Evolutionary conservation across 441 rosid genomes (phyloP), one percentile per base, ranked within the genome.

Genomic region (Populus trichocarpa): DNA sequence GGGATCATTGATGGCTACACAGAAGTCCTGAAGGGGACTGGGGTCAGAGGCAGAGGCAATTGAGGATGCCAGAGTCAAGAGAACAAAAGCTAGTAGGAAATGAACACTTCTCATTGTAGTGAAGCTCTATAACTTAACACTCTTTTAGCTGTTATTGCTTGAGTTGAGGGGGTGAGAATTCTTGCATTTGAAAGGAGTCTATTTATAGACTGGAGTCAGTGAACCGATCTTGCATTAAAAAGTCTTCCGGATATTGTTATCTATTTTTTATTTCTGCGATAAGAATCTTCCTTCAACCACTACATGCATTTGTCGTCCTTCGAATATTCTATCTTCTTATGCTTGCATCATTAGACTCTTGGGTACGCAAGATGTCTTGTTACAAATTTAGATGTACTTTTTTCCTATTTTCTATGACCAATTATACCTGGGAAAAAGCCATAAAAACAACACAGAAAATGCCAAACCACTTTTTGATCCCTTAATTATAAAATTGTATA

Each of bases 1-100:
- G 25, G 71, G 71, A 36, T 33, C 22, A 69, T 69, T n/a, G 42
- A 32, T n/a, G 42, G 71, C 71, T 30, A 32, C 42, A 4, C 71
- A 69, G n/a, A 69, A 69, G 71, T 69, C 71, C 71, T 69, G 71
- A 69, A 69, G 71, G 2, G 71, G 25, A 8, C 42, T 32, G n/a
- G 71, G 71, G 36, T 69, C 71, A 33, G 0, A 6, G 42, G 71
- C 71, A 30, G 18, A 18, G 46, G 71, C 23, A 33, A 69, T 6
- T 16, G 42, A 69, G 14, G 71, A 32, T 2, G 71, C 22, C 23
- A 20, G 2, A 69, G 71, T 14, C n/a, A 69, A 33, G 12, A 69
- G 13, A 11, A 32, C 5, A 35, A 18, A 13, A 13, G 50, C 42
- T 26, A 33, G 4, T 5, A 33, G 71, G 42, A 20, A 69, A 69